A percentile compares a stretch with the other conserved stretches of the same genome.
Conservation (phyloP, 2,329 filamentous ascomycete genomes). For the Alternaria arborescens region DNA sequence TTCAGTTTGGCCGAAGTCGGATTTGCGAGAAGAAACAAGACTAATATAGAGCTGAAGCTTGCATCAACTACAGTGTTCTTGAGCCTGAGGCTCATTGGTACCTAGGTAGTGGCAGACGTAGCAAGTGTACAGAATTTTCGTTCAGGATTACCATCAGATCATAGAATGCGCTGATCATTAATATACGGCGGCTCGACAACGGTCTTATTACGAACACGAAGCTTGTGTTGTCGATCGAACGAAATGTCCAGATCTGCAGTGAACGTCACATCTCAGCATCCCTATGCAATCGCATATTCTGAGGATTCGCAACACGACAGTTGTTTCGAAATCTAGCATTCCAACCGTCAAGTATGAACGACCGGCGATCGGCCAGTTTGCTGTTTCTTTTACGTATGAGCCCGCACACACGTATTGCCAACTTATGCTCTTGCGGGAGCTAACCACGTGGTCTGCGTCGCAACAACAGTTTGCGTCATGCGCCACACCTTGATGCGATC, state of each 20-base stretch:
- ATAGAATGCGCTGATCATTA: neutral
- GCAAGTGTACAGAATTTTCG: neutral
- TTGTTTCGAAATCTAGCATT: neutral
- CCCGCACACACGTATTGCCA: neutral
- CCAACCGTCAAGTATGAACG: neutral
- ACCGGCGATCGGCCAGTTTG: neutral
- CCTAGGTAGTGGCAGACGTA: neutral
- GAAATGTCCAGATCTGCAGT: conserved; percentile 3
- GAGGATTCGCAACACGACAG: neutral
- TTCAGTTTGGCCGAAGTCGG: neutral
- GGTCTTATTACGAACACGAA: neutral
- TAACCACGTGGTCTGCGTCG: conserved; percentile 3
- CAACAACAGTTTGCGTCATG: conserved; percentile 14
- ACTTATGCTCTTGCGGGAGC: neutral
- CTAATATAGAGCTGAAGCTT: neutral
- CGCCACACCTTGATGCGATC: conserved; percentile 18
- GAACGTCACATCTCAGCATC: conserved; percentile 4
- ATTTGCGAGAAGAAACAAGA: neutral
- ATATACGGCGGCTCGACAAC: neutral
- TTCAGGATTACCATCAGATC: neutral
- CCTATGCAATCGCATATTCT: neutral
- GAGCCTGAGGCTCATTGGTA: neutral
- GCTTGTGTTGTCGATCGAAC: conserved; percentile 4
- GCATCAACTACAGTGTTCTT: neutral
- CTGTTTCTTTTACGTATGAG: neutral